phyloP scores from a whole-genome alignment of 2,329 filamentous ascomycete species.

The Rosellinia necatrix region DNA sequence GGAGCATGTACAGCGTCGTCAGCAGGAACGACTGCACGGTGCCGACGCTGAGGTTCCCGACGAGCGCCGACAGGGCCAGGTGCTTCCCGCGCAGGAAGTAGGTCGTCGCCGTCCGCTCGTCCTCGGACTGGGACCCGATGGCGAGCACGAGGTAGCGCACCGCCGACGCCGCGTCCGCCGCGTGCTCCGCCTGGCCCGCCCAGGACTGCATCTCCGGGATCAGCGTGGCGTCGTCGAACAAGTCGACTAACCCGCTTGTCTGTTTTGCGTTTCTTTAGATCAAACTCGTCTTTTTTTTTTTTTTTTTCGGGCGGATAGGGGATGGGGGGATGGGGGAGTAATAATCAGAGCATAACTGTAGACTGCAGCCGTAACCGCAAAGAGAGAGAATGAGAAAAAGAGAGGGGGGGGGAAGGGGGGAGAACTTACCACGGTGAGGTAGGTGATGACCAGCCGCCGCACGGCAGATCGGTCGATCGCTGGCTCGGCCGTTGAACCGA shows the following conservation, averaged over 20 bases:
- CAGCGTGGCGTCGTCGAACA: constrained; percentile 51
- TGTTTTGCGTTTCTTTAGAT: constrained; percentile 15
- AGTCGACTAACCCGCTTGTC: constrained; percentile 53
- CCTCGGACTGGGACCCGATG: constrained; percentile 51
- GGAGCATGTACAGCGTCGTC: constrained; percentile 59
- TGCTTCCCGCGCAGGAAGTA: constrained; percentile 57
- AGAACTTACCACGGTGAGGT: constrained; percentile 35
- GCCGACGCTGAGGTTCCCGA: constrained; percentile 52
- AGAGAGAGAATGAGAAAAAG: too few species aligned
- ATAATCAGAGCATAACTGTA: too few species aligned
- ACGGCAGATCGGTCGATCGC: constrained; percentile 26
- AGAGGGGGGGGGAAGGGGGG: neutral
- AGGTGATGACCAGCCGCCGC: constrained; percentile 30
- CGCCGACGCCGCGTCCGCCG: constrained; percentile 46
- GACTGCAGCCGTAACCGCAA: too few species aligned
- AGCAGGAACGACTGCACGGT: constrained; percentile 57
- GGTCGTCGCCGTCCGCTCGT: constrained; percentile 47
- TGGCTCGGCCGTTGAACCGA: constrained; percentile 28
- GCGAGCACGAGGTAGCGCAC: constrained; percentile 57
- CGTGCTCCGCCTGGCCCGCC: constrained; percentile 42
- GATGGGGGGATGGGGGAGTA: neutral
- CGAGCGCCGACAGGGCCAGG: constrained; percentile 50
- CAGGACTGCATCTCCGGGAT: constrained; percentile 49
- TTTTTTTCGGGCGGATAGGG: neutral
- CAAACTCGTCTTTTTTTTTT: constrained; percentile 35